Evolutionary conservation across 805 yeast genomes (phyloP), one percentile per base, ranked within the genome.

Genomic region (Candida methanosorbosa): DNA sequence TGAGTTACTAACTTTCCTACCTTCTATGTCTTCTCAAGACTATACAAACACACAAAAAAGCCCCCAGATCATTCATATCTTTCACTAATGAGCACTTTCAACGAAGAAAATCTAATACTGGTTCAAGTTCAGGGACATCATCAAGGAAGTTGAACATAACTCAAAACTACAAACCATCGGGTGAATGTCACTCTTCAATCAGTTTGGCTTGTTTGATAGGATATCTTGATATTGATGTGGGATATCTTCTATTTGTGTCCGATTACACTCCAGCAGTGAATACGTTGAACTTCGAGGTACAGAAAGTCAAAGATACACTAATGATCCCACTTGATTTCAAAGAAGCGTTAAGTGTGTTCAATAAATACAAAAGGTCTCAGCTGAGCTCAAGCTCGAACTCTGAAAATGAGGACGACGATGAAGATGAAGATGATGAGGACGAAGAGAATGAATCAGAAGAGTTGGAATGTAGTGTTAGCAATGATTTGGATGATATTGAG

Each of bases 181-280:
- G 19, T 11, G 19, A 28, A 18, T 32, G 35, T 3, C 9, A 21
- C 9, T 5, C 9, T 6, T 12, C 32, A 7, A 13, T 26, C 7
- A 25, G 19, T 4, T 17, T 37, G 3, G 16, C 31, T 9, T 25
- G 36, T 23, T 31, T 49, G 4, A 23, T 45, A 5, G 51, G 52
- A 1, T 39, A 26, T 22, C 31, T 38, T 14, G 29, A 25, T 12
- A 24, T 46, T 18, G 44, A 45, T 15, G 32, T 35, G 9, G 49
- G 48, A 4, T 41, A 38, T 30, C 37, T 50, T 23, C 29, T 50
- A 9, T 43, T 47, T 34, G 45, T 42, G 18, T 37, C 48, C 7
- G 30, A 41, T 14, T 28, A 33, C 12, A 9, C 13, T 11, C n/a
- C 29, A 3, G 36, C 31, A 2, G 29, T 42, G 11, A 25, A 26